These are phyloP conservation scores for Allium fistulosum DNA, from an alignment of 106 monocot species.

Conservation along the genomic window DNA sequence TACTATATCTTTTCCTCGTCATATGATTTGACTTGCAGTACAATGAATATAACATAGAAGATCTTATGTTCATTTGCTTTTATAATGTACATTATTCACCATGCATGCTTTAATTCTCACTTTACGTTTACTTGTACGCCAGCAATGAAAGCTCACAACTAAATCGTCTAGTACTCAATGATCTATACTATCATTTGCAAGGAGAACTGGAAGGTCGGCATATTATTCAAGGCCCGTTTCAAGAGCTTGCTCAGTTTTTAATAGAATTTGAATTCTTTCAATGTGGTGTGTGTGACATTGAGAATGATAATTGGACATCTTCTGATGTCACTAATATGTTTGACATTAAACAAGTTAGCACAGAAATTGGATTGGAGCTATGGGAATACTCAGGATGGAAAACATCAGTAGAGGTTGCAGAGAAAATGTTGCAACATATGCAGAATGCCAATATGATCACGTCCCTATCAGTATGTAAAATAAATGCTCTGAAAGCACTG, in stretches of 20 bases:
- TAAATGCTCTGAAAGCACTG: constrained; percentile 48
- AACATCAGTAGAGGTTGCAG: constrained; percentile 45
- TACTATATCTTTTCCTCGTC: too few relatives aligned
- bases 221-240: constrained; percentile 62
- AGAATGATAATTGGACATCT: constrained; percentile 2
- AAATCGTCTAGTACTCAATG: constrained; percentile 45
- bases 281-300: constrained; percentile 10
- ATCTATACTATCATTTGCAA: constrained; percentile 74
- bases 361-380: constrained; percentile 48
- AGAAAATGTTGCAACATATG: constrained; percentile 52
- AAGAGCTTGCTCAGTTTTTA: constrained; percentile 52
- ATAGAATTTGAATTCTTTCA: constrained; percentile 51
- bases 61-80: too few relatives aligned
- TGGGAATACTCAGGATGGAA: constrained; percentile 69
- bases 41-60: too few relatives aligned
- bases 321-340: constrained; percentile 28
- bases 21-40: too few relatives aligned
- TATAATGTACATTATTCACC: too few relatives aligned
- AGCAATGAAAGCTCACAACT: constrained; percentile 48
- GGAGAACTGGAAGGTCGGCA: constrained; percentile 79
- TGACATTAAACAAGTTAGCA: constrained; percentile 28
- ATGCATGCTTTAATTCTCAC: too few relatives aligned
- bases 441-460: constrained; percentile 51
- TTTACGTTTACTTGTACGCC: neutral
- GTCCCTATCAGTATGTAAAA: constrained; percentile 38